A percentile compares a stretch with the other conserved stretches of the same genome.
phyloP scores from a whole-genome alignment of 192 early-diverging fungal species.

The Coemansia sp. region DNA sequence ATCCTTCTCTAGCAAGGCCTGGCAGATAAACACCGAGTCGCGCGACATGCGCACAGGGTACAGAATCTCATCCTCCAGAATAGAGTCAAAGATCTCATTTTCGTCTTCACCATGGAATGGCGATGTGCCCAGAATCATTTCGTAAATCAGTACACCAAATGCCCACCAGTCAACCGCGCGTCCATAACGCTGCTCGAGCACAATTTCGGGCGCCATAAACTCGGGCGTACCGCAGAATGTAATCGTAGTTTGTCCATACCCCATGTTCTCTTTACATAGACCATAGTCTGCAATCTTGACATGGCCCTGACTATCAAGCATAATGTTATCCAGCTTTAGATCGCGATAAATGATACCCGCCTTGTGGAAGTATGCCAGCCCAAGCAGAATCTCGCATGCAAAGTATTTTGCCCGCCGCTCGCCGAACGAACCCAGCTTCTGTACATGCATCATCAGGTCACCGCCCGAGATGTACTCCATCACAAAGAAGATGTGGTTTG shows the following conservation, averaged over 20 bases:
- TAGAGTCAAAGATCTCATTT: constrained; percentile 97
- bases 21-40: constrained; percentile 89
- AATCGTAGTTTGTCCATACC: constrained; percentile 79
- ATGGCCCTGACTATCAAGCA: constrained; percentile 88
- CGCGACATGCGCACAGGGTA: constrained; percentile 92
- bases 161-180: constrained; percentile 99
- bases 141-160: constrained; percentile 81
- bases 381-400: constrained; percentile 91
- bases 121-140: constrained; percentile 89
- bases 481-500: constrained; percentile 93
- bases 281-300: constrained; percentile 99
- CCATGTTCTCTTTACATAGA: constrained; percentile 96
- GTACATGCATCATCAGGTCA: constrained; percentile 98
- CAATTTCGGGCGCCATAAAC: constrained; percentile 99
- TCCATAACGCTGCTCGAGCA: constrained; percentile 91
- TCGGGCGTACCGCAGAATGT: constrained; percentile 99
- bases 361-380: constrained; percentile 94
- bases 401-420: constrained; percentile 94
- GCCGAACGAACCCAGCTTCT: constrained; percentile 82
- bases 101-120: constrained; percentile 96
- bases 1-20: constrained; percentile 87
- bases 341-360: constrained; percentile 94
- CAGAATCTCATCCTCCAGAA: constrained; percentile 92
- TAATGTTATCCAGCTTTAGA: constrained; percentile 95
- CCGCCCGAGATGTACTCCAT: constrained; percentile 98